These are phyloP conservation scores for Astragalus glycyphyllos DNA, from an alignment of 306 rosid genomes.

Conservation along the genomic window DNA sequence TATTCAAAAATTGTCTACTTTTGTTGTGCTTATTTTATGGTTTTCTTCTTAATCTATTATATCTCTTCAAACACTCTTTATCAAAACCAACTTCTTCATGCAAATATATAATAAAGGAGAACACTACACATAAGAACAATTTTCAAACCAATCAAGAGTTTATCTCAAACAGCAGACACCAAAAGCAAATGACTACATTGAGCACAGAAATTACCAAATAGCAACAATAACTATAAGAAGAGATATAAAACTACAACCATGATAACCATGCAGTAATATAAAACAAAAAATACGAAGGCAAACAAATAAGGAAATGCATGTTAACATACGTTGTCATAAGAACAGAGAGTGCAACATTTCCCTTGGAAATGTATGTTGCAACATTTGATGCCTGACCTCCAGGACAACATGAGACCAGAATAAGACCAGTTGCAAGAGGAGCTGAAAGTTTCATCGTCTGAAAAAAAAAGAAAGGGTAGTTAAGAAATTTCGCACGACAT, in stretches of 20 bases:
- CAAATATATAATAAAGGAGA: background rate
- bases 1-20: background rate
- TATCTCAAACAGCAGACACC: background rate
- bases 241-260: background rate
- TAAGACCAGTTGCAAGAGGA: conserved; percentile 97
- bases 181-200: conserved; percentile 12
- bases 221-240: background rate
- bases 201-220: conserved; percentile 30
- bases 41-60: background rate
- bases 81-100: too few relatives aligned
- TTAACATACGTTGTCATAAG: conserved; percentile 87
- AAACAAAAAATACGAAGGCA: conserved; percentile 9
- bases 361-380: conserved; percentile 92
- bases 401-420: conserved; percentile 97
- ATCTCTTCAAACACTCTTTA: background rate
- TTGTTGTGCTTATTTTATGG: background rate
- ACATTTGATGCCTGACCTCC: conserved; percentile 99
- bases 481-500: conserved; percentile 13
- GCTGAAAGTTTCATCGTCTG: conserved; percentile 92
- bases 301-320: conserved; percentile 27
- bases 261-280: conserved; percentile 1
- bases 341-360: conserved; percentile 95
- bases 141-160: background rate
- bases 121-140: background rate
- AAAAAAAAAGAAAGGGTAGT: conserved; percentile 42